phyloP scores from a whole-genome alignment of 768 basidiomycete species.

The Tricholoma matsutake region DNA sequence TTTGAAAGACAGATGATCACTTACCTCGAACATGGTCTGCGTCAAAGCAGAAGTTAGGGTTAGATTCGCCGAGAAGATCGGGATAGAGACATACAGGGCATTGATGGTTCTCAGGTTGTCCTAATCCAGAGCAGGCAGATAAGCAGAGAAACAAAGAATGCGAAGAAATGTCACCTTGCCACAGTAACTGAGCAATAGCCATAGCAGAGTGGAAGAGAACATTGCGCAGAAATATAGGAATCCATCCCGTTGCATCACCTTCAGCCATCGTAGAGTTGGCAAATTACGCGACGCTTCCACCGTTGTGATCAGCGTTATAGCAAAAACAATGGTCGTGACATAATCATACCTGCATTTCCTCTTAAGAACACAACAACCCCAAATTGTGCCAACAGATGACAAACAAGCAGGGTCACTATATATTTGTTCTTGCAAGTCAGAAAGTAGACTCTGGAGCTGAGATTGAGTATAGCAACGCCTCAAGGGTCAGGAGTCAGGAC shows the following conservation, averaged over 20 bases:
- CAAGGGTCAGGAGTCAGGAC: background rate
- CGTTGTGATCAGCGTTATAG: conserved; percentile 12
- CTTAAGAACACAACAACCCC: background rate
- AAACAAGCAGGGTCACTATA: conserved; percentile 6
- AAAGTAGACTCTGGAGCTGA: conserved; percentile 12
- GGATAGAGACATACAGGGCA: background rate
- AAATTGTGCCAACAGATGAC: background rate
- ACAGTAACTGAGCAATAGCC: conserved; percentile 9
- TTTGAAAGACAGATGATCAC: background rate
- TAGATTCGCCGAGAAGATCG: background rate
- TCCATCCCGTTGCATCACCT: conserved; percentile 17
- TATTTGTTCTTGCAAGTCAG: conserved; percentile 14
- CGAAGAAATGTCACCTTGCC: background rate
- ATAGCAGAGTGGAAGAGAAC: conserved; percentile 20
- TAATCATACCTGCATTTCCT: background rate
- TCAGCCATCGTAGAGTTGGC: conserved; percentile 12
- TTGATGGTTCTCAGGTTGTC: background rate
- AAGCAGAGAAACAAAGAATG: background rate
- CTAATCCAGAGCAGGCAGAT: background rate
- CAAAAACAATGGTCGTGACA: conserved; percentile 8
- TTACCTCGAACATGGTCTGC: background rate
- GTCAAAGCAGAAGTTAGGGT: background rate
- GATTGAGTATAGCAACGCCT: background rate
- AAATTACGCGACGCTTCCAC: conserved; percentile 10
- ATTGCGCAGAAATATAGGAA: conserved; percentile 18